phyloP scores from a whole-genome alignment of 306 rosid genomes.

The Trifolium subterraneum region DNA sequence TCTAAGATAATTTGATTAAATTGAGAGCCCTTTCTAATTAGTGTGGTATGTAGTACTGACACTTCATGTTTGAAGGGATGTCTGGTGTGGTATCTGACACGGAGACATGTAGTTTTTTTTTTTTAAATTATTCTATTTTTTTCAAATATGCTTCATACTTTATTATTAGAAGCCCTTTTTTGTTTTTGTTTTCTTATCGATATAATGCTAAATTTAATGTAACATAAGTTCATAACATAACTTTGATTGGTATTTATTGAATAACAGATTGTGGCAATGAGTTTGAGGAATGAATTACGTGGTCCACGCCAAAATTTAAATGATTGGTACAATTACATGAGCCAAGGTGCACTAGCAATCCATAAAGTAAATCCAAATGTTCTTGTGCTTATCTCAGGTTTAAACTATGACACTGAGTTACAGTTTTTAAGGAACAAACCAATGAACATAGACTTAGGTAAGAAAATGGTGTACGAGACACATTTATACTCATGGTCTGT shows the following conservation, averaged over 20 bases:
- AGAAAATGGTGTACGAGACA: conserved; percentile 45
- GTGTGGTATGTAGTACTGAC: too few relatives aligned
- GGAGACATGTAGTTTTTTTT: too few relatives aligned
- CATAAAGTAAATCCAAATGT: conserved; percentile 52
- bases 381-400: conserved; percentile 55
- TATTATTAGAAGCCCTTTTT: too few relatives aligned
- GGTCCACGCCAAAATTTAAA: conserved; percentile 27
- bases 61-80: too few relatives aligned
- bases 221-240: too few relatives aligned
- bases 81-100: too few relatives aligned
- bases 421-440: conserved; percentile 48
- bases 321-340: conserved; percentile 27
- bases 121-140: too few relatives aligned
- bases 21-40: not conserved
- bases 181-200: too few relatives aligned
- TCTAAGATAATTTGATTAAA: not conserved
- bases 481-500: conserved; percentile 62
- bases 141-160: too few relatives aligned
- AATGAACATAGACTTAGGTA: too few relatives aligned
- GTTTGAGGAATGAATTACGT: conserved; percentile 65
- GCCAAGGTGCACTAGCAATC: conserved; percentile 36
- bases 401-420: conserved; percentile 60
- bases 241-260: not conserved
- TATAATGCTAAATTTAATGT: too few relatives aligned
- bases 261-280: conserved; percentile 58